Base-by-base conservation (phyloP, 148 eudicot genomes). In the Rhododendron vialii region DNA sequence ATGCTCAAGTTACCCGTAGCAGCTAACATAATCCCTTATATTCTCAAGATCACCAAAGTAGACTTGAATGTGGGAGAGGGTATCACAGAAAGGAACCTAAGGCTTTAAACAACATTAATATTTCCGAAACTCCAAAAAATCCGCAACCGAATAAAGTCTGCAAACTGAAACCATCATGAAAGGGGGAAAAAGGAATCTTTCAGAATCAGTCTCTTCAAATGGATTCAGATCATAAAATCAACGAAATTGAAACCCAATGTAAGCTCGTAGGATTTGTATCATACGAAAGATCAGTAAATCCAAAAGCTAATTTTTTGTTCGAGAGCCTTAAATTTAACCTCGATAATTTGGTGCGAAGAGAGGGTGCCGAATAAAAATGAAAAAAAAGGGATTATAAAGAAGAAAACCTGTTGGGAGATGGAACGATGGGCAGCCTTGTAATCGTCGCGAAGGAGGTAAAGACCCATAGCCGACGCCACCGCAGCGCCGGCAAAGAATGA, bases 401-500 rank as follows among this genome's bases (percentile, higher is more conserved):
- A 78, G 14, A 48, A 50, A 35, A 95, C 96, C 95, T 92, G 95
- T 57, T 88, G 89, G 81, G 95, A 90, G 65, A 93, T 89, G 83
- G 93, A 89, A 63, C 88, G 90, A 75, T 95, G 96, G 79, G 98
- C 94, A 83, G 86, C 71, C 75, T 89, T 92, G 92, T 95, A 95
- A 90, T 95, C 98, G 28, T 92, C 84, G 91, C 91, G 91, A 77
- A 95, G 94, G 43, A 88, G 28, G 89, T 93, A 93, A 83, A 95
- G 81, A 76, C 96, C 98, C 33, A 85, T 88, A 74, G 89, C 87
- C 41, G 98, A 95, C 41, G 96, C 94, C 77, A 88, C 87, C 11
- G 96, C 98, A 6, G 93, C 96, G 4, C 98, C 98, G 63, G 92
- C 87, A 87, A 93, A 91, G 89, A 95, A 95, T 7, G 98, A 92